These are phyloP conservation scores for Epichloe gansuensis DNA, from an alignment of 2,329 filamentous ascomycete genomes.

Conservation along the genomic window DNA sequence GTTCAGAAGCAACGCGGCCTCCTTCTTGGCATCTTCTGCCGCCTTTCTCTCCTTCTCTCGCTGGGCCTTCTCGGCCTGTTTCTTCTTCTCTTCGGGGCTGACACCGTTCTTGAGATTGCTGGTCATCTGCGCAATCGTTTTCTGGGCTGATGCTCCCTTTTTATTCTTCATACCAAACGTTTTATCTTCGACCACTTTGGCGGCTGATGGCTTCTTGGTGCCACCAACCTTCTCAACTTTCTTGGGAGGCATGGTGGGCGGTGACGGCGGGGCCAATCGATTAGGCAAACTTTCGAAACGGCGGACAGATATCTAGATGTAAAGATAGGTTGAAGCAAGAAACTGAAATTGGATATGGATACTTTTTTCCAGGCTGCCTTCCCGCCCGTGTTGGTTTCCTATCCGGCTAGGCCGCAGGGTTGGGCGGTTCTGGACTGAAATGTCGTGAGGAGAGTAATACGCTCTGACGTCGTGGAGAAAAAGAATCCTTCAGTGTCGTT, in stretches of 20 bases:
- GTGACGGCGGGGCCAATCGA: conserved; percentile 14
- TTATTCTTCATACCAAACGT: conserved; percentile 99
- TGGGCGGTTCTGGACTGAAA: not conserved
- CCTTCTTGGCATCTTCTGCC: conserved; percentile 69
- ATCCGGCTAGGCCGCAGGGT: not conserved
- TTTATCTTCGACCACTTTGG: conserved; percentile 74
- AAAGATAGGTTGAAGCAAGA: not conserved
- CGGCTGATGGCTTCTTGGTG: conserved; percentile 41
- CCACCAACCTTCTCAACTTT: conserved; percentile 38
- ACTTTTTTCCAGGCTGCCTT: not conserved
- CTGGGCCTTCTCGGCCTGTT: conserved; percentile 49
- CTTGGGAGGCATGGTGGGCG: conserved; percentile 60
- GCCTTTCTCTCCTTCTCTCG: conserved; percentile 84
- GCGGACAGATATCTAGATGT: not conserved
- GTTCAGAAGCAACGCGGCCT: conserved; percentile 71
- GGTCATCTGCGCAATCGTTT: conserved; percentile 73
- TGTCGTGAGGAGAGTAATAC: not conserved
- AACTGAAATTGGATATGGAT: not conserved
- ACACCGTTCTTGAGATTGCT: conserved; percentile 61
- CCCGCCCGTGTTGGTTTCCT: not conserved
- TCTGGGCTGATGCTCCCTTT: conserved; percentile 85
- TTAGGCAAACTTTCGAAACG: not conserved
- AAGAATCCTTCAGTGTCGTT: conserved; percentile 4
- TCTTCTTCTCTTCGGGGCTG: conserved; percentile 78
- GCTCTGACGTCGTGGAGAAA: conserved; percentile 8